phyloP scores from a whole-genome alignment of 441 rosid species.

The Gossypium lobatum region DNA sequence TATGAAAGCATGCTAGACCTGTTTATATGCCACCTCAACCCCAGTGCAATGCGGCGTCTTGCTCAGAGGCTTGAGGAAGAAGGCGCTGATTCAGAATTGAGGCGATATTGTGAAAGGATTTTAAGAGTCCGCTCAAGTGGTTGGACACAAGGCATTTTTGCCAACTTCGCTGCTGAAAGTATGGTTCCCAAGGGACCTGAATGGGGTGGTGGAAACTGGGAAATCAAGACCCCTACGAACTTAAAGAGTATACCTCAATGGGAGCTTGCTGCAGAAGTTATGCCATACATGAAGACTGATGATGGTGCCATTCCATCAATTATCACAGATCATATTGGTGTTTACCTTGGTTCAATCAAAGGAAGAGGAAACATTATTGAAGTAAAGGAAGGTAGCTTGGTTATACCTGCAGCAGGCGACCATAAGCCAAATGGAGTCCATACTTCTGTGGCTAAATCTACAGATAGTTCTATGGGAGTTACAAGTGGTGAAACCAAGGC shows the following conservation, averaged over 20 bases:
- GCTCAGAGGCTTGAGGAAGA: constrained; percentile 98
- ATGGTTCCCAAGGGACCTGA: constrained; percentile 99
- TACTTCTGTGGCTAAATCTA: constrained; percentile 39
- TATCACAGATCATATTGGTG: constrained; percentile 88
- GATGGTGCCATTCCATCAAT: constrained; percentile 92
- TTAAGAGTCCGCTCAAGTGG: constrained; percentile 89
- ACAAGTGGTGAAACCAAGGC: constrained; percentile 42
- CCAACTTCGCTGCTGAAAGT: constrained; percentile 98
- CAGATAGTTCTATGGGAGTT: constrained; percentile 38
- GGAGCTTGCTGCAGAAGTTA: constrained; percentile 95
- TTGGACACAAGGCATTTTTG: constrained; percentile 98
- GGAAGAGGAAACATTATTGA: constrained; percentile 92
- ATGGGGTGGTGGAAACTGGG: constrained; percentile 99
- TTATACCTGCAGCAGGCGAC: constrained; percentile 45
- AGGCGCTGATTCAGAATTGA: constrained; percentile 75
- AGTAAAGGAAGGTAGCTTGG: constrained; percentile 84
- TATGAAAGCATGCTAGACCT: constrained; percentile 92
- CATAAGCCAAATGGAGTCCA: constrained; percentile 39
- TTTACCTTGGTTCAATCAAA: constrained; percentile 87
- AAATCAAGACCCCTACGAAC: constrained; percentile 81
- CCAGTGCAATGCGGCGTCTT: constrained; percentile 98
- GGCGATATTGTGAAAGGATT: constrained; percentile 92
- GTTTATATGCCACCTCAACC: constrained; percentile 97
- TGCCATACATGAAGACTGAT: constrained; percentile 97
- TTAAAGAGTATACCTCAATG: constrained; percentile 86